Conservation (phyloP, 2,329 filamentous ascomycete genomes). For the Fusarium pininemorale region DNA sequence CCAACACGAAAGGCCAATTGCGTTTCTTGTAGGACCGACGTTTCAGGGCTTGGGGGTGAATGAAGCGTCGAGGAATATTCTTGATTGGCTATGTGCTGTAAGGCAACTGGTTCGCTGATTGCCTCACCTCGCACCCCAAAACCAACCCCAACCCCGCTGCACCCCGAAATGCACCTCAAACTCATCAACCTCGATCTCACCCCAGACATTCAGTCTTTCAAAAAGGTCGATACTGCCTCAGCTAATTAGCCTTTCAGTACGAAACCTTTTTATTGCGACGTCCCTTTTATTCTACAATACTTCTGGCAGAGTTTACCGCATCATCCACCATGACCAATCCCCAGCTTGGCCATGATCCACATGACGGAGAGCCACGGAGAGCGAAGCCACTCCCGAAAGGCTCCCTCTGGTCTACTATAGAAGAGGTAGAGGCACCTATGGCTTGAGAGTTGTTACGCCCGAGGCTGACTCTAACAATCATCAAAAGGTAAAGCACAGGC, state of each 20-base stretch:
- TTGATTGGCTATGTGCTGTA: background rate
- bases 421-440: too few relatives aligned
- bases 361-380: background rate
- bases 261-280: fast-evolving
- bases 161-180: background rate
- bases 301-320: background rate
- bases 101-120: background rate
- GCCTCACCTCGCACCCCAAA: background rate
- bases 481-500: background rate
- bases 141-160: background rate
- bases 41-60: background rate
- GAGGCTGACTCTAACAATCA: background rate
- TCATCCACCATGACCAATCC: background rate
- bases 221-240: fast-evolving
- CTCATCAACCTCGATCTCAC: background rate
- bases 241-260: fast-evolving
- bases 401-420: background rate
- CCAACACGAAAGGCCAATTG: background rate
- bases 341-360: background rate
- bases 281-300: too few relatives aligned
- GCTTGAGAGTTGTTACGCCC: background rate
- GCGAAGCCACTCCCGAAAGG: fast-evolving
- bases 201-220: background rate
- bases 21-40: background rate
- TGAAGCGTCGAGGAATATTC: background rate